phyloP scores from a whole-genome alignment of 164 flowering plant genomes.

The Tetrastigma voinierianum region DNA sequence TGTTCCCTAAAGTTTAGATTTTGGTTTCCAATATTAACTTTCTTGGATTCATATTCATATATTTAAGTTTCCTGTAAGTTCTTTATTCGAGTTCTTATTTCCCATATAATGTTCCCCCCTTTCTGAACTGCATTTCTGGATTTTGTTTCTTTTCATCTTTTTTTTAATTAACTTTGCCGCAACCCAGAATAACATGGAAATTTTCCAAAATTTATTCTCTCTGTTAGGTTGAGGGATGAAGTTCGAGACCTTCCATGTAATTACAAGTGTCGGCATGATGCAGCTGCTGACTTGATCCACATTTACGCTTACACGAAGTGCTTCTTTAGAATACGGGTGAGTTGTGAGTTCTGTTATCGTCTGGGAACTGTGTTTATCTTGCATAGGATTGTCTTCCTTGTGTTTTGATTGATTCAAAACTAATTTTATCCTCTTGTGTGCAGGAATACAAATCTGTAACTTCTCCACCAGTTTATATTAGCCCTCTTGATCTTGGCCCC shows the following conservation, averaged over 20 bases:
- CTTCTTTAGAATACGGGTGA: constrained; percentile 78
- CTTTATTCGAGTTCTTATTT: no score
- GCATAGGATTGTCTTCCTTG: neutral
- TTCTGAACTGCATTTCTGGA: neutral
- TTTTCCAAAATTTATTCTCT: constrained; percentile 3
- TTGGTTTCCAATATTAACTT: no score
- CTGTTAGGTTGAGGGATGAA: constrained; percentile 91
- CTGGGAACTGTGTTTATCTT: neutral
- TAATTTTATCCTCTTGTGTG: constrained; percentile 9
- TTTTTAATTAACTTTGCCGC: neutral
- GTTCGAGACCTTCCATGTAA: constrained; percentile 84
- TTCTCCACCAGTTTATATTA: constrained; percentile 90
- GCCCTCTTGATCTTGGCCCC: constrained; percentile 93
- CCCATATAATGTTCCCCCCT: no score
- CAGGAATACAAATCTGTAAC: constrained; percentile 85
- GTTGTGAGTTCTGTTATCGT: constrained; percentile 45
- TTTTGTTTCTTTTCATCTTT: neutral
- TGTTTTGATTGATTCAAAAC: neutral
- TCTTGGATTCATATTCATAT: no score
- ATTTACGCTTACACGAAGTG: constrained; percentile 83
- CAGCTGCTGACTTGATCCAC: constrained; percentile 98
- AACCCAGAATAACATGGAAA: neutral
- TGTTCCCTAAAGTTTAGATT: no score
- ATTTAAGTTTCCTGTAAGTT: no score
- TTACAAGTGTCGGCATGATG: constrained; percentile 89